These are phyloP conservation scores for Kazachstania sp. DNA, from an alignment of 1,139 yeast genomes.

Conservation along the genomic window DNA sequence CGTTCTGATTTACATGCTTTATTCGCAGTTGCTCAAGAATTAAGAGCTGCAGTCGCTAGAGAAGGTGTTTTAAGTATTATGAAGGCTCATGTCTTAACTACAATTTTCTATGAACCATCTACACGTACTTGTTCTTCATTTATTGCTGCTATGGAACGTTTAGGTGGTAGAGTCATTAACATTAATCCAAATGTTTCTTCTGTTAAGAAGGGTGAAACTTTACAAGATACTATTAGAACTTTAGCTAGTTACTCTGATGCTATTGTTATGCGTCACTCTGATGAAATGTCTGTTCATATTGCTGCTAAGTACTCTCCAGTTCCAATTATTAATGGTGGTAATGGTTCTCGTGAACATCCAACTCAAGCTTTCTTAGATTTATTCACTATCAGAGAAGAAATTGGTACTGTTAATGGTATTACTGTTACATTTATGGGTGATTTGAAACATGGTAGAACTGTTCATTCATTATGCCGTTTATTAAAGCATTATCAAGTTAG, in stretches of 20 bases:
- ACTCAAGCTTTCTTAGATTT: conserved; percentile 96
- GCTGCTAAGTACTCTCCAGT: conserved; percentile 97
- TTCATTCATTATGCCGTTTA: conserved; percentile 88
- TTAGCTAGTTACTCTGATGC: conserved; percentile 96
- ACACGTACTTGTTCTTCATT: conserved; percentile 95
- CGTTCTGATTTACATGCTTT: conserved; percentile 85
- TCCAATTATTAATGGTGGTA: conserved; percentile 96
- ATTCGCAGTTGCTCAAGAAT: conserved; percentile 95
- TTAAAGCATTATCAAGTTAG: conserved; percentile 89
- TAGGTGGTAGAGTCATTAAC: conserved; percentile 95
- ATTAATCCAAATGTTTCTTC: conserved; percentile 80
- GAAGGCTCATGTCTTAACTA: conserved; percentile 84
- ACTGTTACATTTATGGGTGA: conserved; percentile 99
- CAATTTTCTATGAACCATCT: conserved; percentile 97
- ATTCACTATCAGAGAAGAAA: conserved; percentile 97
- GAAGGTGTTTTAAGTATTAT: conserved; percentile 87
- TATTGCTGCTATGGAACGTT: conserved; percentile 99
- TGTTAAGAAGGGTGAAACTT: conserved; percentile 94
- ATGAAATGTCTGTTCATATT: conserved; percentile 80
- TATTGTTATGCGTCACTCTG: conserved; percentile 93
- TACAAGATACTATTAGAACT: conserved; percentile 93
- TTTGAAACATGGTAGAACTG: conserved; percentile 95
- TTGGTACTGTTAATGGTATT: conserved; percentile 96
- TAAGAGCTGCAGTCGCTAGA: conserved; percentile 95
- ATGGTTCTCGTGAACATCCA: conserved; percentile 96